A percentile compares a stretch with the other conserved stretches of the same genome.
phyloP scores from a whole-genome alignment of 225 moss, liverwort and hornwort genomes.

The Bryum argenteum region DNA sequence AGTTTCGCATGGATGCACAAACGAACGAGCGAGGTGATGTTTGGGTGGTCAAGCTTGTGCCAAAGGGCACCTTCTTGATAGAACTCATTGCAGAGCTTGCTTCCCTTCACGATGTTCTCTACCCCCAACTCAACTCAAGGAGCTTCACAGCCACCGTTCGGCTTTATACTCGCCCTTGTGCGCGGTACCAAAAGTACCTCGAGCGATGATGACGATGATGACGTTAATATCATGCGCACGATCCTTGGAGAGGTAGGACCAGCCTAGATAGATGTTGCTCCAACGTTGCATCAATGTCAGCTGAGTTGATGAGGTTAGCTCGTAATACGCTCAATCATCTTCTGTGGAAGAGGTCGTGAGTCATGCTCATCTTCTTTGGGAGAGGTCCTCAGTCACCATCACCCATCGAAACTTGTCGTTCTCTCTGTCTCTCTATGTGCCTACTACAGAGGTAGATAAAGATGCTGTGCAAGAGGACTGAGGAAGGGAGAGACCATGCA shows the following conservation, averaged over 20 bases:
- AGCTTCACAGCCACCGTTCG: constrained; percentile 95
- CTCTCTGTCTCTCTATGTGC: too few species aligned
- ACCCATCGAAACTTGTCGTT: constrained; percentile 34
- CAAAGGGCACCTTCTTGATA: constrained; percentile 94
- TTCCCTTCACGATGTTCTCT: constrained; percentile 82
- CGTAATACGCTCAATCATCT: constrained; percentile 56
- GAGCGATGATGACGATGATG: too few species aligned
- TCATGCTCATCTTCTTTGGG: not conserved
- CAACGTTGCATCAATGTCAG: constrained; percentile 77
- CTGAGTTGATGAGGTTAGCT: constrained; percentile 82
- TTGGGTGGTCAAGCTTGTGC: constrained; percentile 85
- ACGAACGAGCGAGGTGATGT: constrained; percentile 95
- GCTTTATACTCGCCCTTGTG: constrained; percentile 69
- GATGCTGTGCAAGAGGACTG: too few species aligned
- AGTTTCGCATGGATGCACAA: constrained; percentile 83
- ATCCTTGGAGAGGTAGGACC: not conserved
- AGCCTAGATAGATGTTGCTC: constrained; percentile 60
- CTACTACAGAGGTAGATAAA: too few species aligned
- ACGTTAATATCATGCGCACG: constrained; percentile 58
- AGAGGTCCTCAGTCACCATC: constrained; percentile 31
- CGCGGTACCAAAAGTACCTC: constrained; percentile 87
- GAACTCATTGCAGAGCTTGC: constrained; percentile 80
- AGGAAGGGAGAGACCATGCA: too few species aligned
- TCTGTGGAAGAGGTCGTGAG: constrained; percentile 38
- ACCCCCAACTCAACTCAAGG: constrained; percentile 98